Evolutionary conservation across 2,329 filamentous ascomycete species (phyloP).

Genomic region (Alternaria panax): DNA sequence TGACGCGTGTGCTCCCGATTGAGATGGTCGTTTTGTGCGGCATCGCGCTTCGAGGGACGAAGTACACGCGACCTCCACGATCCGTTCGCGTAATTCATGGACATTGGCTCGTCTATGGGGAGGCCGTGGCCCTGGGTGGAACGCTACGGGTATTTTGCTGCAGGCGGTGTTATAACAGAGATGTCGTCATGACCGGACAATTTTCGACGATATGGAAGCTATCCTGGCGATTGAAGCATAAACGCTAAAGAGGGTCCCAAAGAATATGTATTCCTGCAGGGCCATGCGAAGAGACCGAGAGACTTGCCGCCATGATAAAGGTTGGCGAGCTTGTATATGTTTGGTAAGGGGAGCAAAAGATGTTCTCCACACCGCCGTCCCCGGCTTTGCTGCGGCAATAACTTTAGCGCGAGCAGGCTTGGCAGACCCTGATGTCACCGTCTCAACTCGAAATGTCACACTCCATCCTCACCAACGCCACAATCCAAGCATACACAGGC

Average conservation of each 20-base stretch:
- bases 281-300: not conserved
- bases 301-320: not conserved
- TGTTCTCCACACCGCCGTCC: not conserved
- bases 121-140: constrained; percentile 29
- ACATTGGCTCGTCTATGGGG: constrained; percentile 24
- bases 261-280: not conserved
- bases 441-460: not conserved
- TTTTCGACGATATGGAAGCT: not conserved
- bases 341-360: not conserved
- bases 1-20: constrained; percentile 26
- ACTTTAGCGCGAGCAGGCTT: not conserved
- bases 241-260: not conserved
- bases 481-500: no score
- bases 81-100: constrained; percentile 17
- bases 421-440: not conserved
- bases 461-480: not conserved
- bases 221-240: not conserved
- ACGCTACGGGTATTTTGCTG: constrained; percentile 27
- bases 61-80: constrained; percentile 31
- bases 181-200: constrained; percentile 16
- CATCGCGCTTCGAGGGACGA: constrained; percentile 4
- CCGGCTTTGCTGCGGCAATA: constrained; percentile 2
- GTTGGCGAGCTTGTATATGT: not conserved
- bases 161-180: constrained; percentile 24
- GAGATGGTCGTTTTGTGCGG: constrained; percentile 10